phyloP scores from a whole-genome alignment of 192 early-diverging fungal genomes.

The Coemansia sp. region DNA sequence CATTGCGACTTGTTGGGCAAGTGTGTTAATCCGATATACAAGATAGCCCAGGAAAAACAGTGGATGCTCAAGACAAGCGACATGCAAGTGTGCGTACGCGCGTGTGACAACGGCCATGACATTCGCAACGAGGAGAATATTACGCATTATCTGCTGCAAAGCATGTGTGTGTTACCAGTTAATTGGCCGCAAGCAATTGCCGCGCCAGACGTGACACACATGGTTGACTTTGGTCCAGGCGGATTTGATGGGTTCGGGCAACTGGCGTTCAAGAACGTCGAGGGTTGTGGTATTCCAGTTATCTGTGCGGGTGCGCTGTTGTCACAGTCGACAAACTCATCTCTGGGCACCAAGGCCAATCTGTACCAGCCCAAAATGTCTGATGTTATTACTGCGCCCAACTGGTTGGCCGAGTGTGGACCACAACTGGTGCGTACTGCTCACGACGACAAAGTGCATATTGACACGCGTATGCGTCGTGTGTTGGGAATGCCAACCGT shows the following conservation, averaged over 20 bases:
- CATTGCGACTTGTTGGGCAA: conserved; percentile 24
- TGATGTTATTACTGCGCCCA: conserved; percentile 71
- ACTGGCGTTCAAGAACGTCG: conserved; percentile 82
- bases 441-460: conserved; percentile 61
- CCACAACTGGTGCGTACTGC: conserved; percentile 74
- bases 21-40: not conserved
- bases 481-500: conserved; percentile 85
- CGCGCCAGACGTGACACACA: conserved; percentile 67
- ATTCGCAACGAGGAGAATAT: conserved; percentile 59
- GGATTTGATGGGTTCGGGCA: conserved; percentile 80
- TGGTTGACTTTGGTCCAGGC: conserved; percentile 94
- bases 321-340: conserved; percentile 26
- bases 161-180: conserved; percentile 63
- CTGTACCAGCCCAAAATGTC: conserved; percentile 70
- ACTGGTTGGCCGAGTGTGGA: conserved; percentile 86
- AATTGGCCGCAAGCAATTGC: conserved; percentile 64
- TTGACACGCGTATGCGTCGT: conserved; percentile 85
- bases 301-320: conserved; percentile 27
- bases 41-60: conserved; percentile 14
- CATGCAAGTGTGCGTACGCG: conserved; percentile 64
- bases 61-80: conserved; percentile 19
- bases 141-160: conserved; percentile 65
- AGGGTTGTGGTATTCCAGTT: conserved; percentile 76
- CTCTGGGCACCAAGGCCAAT: conserved; percentile 71
- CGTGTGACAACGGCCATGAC: conserved; percentile 81